Conservation (phyloP, 768 basidiomycete genomes). For the Rhodotorula sphaerocarpa region DNA sequence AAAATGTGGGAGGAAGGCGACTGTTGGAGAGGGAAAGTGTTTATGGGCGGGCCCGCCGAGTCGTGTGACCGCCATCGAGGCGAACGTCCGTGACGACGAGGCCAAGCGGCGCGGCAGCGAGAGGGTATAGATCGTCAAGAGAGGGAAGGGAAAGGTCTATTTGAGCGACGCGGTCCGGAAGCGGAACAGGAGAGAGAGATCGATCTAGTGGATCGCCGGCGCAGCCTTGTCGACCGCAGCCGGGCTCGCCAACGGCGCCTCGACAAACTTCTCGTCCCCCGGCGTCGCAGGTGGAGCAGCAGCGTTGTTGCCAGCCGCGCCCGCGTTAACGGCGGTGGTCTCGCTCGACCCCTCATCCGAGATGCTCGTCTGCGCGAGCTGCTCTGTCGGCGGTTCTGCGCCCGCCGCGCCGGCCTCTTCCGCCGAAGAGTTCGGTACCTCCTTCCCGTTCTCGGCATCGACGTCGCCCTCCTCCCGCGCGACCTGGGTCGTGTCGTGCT, state of each 20-base stretch:
- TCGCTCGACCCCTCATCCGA: background rate
- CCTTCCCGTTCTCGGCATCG: background rate
- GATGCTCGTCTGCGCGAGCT: background rate
- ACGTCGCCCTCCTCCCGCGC: background rate
- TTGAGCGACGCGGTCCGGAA: no score
- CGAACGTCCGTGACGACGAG: no score
- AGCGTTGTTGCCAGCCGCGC: background rate
- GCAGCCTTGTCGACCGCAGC: slow-evolving; percentile 4
- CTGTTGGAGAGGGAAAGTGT: no score
- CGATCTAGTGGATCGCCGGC: background rate
- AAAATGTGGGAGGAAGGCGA: no score
- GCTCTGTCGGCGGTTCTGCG: background rate
- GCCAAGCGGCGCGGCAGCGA: no score
- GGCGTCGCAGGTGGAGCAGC: no score
- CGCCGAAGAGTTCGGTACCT: background rate
- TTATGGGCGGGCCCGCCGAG: no score
- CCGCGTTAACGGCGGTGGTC: background rate
- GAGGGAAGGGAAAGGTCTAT: no score
- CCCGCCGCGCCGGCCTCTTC: background rate
- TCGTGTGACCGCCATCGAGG: no score
- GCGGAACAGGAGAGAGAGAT: background rate
- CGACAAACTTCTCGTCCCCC: slow-evolving; percentile 23
- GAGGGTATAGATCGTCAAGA: no score
- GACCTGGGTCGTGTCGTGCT: background rate
- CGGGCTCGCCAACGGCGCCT: slow-evolving; percentile 22